These are phyloP conservation scores for Saussurea involucrata DNA, from an alignment of 129 eudicot genomes.

Conservation along the genomic window DNA sequence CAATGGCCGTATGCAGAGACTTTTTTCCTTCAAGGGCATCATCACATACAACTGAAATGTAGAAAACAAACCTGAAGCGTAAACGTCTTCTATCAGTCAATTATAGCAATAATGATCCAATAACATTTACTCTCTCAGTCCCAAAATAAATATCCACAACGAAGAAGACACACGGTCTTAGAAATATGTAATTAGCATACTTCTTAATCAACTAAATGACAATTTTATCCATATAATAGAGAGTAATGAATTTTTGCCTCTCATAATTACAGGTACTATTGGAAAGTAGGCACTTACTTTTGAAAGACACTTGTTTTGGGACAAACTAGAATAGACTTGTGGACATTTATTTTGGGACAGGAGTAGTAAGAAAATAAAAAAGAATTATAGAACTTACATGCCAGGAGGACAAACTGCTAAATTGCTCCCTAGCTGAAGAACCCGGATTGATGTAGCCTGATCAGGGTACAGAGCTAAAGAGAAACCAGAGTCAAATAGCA, in stretches of 20 bases:
- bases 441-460: slow-evolving; percentile 69
- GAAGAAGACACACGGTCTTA: background rate
- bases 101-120: background rate
- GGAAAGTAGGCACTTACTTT: background rate
- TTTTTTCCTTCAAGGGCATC: slow-evolving; percentile 61
- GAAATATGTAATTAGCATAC: background rate
- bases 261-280: background rate
- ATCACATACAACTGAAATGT: slow-evolving; percentile 73
- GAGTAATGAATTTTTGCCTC: background rate
- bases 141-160: background rate
- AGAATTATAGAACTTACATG: slow-evolving; percentile 48
- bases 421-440: slow-evolving; percentile 76
- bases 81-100: background rate
- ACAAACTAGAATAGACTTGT: no score
- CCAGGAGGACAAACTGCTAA: slow-evolving; percentile 81
- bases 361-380: background rate
- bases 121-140: background rate
- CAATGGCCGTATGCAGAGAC: slow-evolving; percentile 54
- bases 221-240: background rate
- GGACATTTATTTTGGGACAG: background rate
- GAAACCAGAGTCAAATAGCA: slow-evolving; percentile 16
- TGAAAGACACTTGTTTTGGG: background rate
- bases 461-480: slow-evolving; percentile 75
- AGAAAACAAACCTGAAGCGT: slow-evolving; percentile 64
- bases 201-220: background rate